Evolutionary conservation across 495 filamentous ascomycete species (phyloP).

Genomic region (Xylaria palmicola): DNA sequence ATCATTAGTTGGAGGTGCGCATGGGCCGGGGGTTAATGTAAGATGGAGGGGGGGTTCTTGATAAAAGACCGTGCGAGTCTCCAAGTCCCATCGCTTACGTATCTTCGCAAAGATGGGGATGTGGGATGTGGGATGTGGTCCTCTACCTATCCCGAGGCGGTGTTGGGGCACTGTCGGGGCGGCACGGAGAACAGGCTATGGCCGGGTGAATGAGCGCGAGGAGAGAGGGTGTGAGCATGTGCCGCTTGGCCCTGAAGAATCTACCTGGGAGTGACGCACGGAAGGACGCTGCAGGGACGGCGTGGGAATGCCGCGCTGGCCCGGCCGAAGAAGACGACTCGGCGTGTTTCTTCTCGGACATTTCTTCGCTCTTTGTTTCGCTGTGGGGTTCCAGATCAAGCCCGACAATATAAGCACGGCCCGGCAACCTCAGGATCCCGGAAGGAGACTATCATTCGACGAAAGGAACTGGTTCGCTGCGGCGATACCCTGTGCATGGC

Average conservation of each 20-base stretch:
- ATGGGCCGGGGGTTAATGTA: constrained; percentile 11
- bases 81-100: background rate
- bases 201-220: background rate
- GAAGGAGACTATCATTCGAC: background rate
- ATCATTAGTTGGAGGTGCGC: constrained; percentile 36
- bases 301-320: constrained; percentile 44
- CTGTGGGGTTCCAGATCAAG: constrained; percentile 1
- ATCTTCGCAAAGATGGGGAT: background rate
- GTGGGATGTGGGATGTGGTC: background rate
- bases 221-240: background rate
- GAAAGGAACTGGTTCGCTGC: background rate
- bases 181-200: background rate
- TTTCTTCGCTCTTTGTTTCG: constrained; percentile 25
- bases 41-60: background rate
- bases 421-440: background rate
- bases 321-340: constrained; percentile 35
- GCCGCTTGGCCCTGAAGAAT: background rate
- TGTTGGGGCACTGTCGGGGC: background rate
- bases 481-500: constrained; percentile 7
- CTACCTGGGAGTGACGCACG: constrained; percentile 36
- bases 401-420: background rate
- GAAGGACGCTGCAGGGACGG: constrained; percentile 48
- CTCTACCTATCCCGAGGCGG: no score
- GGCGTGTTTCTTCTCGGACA: constrained; percentile 34
- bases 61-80: no score